These are phyloP conservation scores for Dactylorhiza incarnata DNA, from an alignment of 106 monocot species.

Conservation along the genomic window DNA sequence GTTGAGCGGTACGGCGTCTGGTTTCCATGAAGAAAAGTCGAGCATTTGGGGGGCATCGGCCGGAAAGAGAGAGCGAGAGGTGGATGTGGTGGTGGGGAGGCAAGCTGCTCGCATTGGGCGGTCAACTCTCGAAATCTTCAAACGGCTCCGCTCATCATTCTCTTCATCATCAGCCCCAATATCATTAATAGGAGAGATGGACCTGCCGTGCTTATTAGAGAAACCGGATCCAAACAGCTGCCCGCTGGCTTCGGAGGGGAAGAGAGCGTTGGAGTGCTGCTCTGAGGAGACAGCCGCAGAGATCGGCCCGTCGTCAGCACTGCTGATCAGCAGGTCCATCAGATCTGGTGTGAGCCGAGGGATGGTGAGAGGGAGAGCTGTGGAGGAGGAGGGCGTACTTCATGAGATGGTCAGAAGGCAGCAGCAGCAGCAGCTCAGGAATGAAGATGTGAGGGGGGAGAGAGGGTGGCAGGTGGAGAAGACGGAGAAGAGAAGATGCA, in stretches of 20 bases:
- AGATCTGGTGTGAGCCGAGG: not conserved
- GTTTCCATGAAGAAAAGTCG: constrained; percentile 8
- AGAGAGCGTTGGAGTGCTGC: not conserved
- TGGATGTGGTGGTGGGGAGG: not conserved
- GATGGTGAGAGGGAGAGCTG: not conserved
- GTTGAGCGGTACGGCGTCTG: not conserved
- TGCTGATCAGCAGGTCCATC: not conserved
- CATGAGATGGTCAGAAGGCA: not conserved
- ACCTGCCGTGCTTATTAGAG: not conserved
- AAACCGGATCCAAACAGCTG: not conserved
- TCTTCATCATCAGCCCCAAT: not conserved
- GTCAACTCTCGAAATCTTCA: not conserved
- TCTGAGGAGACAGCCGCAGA: not conserved
- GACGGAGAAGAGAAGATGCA: not conserved
- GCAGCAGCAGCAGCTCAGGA: not conserved
- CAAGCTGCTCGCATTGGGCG: not conserved
- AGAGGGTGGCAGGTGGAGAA: not conserved
- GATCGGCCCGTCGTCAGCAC: not conserved
- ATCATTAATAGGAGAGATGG: not conserved
- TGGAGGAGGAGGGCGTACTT: not conserved
- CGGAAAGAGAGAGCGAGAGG: not conserved
- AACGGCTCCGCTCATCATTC: not conserved
- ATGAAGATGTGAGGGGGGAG: not conserved
- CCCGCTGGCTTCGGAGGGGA: not conserved
- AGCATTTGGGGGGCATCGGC: constrained; percentile 7